Base-by-base conservation (phyloP, 2,329 filamentous ascomycete species). In the Fusarium torulosum region DNA sequence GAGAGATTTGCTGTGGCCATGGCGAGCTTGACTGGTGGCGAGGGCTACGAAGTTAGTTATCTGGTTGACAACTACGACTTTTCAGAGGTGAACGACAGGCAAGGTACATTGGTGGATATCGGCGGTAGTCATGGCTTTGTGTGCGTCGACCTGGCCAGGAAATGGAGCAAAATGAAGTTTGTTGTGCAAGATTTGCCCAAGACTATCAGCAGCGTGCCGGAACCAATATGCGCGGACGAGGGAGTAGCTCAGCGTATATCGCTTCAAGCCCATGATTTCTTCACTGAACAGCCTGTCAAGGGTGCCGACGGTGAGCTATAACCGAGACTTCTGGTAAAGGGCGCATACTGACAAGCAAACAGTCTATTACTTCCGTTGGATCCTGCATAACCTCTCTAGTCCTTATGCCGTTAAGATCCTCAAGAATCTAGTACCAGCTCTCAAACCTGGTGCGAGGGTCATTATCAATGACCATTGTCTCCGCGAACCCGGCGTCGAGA, bases 321-420 rank as follows among this genome's bases (percentile, higher is more conserved):
- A 5, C 15, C 27, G 45, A 7, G 5, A 38, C 19, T 51, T 11
- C 33, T 37, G 9, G 5, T 33, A 15, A 23, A n/a, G 11, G 21
- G 20, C 15, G 6, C 14, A 31, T 53, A 41, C 66, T 73, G 20
- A 75, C 64, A 15, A 17, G 11, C 25, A 25, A 82, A 23, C 27
- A 20, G 79, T 88, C 19, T 90, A 88, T 76, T 81, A 85, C 68
- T 83, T 88, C 75, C 84, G 86, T 46, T 84, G 83, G 81, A 88
- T 90, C 63, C 75, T 90, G 9, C 86, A 90, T 73, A 88, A 90
- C 76, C 87, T 87, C 78, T 83, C 86, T 0, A 86, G 86, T 15
- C 80, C 81, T 4, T 84, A 86, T 54, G 81, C 82, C 6, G 71
- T 83, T 43, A 78, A 79, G 43, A 83, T 88, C 38, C 75, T 85